Base-by-base conservation (phyloP, 1,139 yeast species). In the Nakaseomyces kungkrabaensis region DNA sequence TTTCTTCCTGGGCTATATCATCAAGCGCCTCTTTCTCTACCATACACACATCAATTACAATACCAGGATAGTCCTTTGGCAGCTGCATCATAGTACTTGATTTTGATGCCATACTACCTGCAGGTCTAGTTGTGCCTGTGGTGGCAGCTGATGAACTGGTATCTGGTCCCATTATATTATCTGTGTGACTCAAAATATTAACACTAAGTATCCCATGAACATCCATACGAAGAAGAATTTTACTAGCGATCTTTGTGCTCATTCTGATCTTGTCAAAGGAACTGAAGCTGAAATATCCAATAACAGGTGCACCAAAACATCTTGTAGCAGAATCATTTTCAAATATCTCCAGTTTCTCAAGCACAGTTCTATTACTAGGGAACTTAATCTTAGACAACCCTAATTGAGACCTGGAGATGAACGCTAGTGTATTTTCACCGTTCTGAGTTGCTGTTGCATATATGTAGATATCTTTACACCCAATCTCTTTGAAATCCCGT, bases 381-480 rank as follows among this genome's bases (percentile, higher is more conserved):
- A 83, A 75, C 9, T 78, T 74, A 27, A 86, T 70, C 60, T 84
- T 82, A 50, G 87, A 81, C 47, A 74, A 72, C 0, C 95, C 96
- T 45, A 86, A 73, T 36, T 61, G 60, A 3, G 89, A 83, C 46
- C 72, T 73, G 1, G 94, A 82, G 3, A 85, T 77, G 51, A 88
- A 75, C 4, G 72, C 70, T 41, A 69, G 59, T 11, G 60, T 56
- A 33, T 65, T 60, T 4, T 56, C 59, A 9, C 60, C 58, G n/a
- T 43, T 22, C 9, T 17, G 24, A 6, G 51, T 66, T 57, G 59
- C 71, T 49, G 69, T 66, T 3, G 75, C 75, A 53, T 75, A 76
- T 7, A 86, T 62, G 49, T 76, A 79, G 45, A 87, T 69, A 26
- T 79, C 81, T 34, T 74, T 74, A 1, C 94, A 81, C 46, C 74